Evolutionary conservation across 169 alveolate species (phyloP).

Genomic region (Eimeria necatrix): DNA sequence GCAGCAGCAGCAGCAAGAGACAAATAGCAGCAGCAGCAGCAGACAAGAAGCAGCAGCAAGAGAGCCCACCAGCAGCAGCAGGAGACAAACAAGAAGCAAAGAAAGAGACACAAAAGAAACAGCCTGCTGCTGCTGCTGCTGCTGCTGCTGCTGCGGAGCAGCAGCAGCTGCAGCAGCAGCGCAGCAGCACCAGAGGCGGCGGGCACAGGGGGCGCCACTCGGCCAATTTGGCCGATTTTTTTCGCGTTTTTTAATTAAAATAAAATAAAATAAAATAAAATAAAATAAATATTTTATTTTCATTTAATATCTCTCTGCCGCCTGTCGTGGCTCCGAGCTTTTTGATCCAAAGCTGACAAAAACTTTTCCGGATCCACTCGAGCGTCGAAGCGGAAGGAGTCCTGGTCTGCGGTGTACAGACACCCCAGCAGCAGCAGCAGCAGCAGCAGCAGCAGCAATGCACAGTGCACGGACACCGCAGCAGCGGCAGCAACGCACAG

Average conservation of each 20-base stretch:
- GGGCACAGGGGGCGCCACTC: neutral
- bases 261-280: too few relatives aligned
- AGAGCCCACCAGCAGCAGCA: neutral
- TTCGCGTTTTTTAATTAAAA: too few relatives aligned
- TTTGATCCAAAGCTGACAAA: slow-evolving; percentile 67
- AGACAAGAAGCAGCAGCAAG: neutral
- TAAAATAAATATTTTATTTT: too few relatives aligned
- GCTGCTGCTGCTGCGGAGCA: too few relatives aligned
- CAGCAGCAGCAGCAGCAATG: neutral
- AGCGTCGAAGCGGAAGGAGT: slow-evolving; percentile 79
- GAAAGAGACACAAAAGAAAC: too few relatives aligned
- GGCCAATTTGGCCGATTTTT: neutral
- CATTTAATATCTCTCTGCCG: too few relatives aligned
- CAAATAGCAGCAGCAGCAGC: neutral
- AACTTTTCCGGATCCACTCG: slow-evolving; percentile 78
- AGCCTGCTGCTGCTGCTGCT: too few relatives aligned
- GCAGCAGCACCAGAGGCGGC: neutral
- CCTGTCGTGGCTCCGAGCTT: slow-evolving; percentile 16
- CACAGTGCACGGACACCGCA: too few relatives aligned
- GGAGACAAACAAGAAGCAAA: too few relatives aligned
- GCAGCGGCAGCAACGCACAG: too few relatives aligned
- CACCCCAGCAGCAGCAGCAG: neutral
- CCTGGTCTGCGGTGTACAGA: slow-evolving; percentile 55
- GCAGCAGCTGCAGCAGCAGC: too few relatives aligned
- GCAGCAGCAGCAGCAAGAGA: slow-evolving; percentile 26